Evolutionary conservation across 2,329 filamentous ascomycete genomes (phyloP).

Genomic region (Talaromyces sp.): DNA sequence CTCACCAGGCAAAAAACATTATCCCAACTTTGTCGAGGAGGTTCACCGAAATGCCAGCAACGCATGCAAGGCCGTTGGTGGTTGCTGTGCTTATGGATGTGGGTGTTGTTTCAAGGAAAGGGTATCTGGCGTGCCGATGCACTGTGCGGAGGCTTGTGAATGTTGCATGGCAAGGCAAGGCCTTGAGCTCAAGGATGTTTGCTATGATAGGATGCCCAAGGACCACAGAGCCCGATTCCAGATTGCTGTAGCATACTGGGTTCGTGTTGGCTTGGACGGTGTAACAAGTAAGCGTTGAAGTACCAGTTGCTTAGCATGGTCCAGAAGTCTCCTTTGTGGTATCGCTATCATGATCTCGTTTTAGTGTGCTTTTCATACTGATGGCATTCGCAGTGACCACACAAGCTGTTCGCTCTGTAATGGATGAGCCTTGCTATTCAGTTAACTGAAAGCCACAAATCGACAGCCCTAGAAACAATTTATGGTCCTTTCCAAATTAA

Average conservation of each 20-base stretch:
- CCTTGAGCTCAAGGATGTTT: not conserved
- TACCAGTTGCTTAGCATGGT: too few species aligned
- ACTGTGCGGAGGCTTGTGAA: not conserved
- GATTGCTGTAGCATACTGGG: not conserved
- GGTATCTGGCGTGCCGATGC: not conserved
- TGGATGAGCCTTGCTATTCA: too few species aligned
- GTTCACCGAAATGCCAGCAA: too few species aligned
- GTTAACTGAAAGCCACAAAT: too few species aligned
- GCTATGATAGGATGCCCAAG: too few species aligned
- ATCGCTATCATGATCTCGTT: not conserved
- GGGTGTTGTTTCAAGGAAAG: not conserved
- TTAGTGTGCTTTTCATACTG: not conserved
- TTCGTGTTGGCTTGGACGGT: not conserved
- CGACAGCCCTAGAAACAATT: not conserved
- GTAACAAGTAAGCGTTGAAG: too few species aligned
- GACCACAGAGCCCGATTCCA: too few species aligned
- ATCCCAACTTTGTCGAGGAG: too few species aligned
- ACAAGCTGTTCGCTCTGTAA: too few species aligned
- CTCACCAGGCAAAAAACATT: too few species aligned
- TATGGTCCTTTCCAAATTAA: too few species aligned
- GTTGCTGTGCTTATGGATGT: not conserved
- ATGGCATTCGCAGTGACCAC: not conserved
- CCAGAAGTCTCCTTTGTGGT: too few species aligned
- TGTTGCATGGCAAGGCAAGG: not conserved
- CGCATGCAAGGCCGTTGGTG: not conserved